These are phyloP conservation scores for Penicillium diatomitis DNA, from an alignment of 495 filamentous ascomycete species.

Conservation along the genomic window DNA sequence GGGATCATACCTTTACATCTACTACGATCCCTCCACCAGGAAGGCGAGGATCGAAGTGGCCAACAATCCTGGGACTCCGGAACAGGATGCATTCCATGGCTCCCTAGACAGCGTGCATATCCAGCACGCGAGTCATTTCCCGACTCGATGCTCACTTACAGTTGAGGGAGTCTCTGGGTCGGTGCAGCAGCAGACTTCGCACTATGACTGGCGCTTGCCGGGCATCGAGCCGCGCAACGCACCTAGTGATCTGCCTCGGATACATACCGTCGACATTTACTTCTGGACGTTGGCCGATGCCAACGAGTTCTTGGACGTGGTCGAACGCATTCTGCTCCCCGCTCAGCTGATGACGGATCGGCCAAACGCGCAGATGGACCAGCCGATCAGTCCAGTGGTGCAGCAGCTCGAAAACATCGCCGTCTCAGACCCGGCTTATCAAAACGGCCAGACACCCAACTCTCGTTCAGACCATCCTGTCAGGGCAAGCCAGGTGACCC, in stretches of 20 bases:
- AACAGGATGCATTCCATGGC: slow-evolving; percentile 84
- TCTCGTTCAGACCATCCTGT: slow-evolving; percentile 29
- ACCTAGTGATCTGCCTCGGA: slow-evolving; percentile 59
- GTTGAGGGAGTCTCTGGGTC: slow-evolving; percentile 47
- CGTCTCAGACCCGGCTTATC: slow-evolving; percentile 54
- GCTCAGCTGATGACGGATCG: slow-evolving; percentile 47
- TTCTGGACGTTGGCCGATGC: slow-evolving; percentile 79
- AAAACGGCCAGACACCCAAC: slow-evolving; percentile 43
- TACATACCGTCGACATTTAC: slow-evolving; percentile 82
- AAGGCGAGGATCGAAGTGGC: slow-evolving; percentile 74
- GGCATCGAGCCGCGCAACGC: slow-evolving; percentile 59
- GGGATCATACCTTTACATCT: slow-evolving; percentile 80
- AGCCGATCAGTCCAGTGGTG: slow-evolving; percentile 66
- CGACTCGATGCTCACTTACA: slow-evolving; percentile 63
- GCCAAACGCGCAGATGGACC: slow-evolving; percentile 30
- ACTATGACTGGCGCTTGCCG: slow-evolving; percentile 70
- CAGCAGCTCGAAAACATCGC: slow-evolving; percentile 77
- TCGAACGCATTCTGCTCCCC: slow-evolving; percentile 49
- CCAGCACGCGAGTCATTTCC: slow-evolving; percentile 69
- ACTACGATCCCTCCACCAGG: slow-evolving; percentile 59
- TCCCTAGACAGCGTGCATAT: slow-evolving; percentile 56
- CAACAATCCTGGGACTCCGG: slow-evolving; percentile 75
- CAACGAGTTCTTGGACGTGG: slow-evolving; percentile 57
- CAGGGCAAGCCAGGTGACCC: slow-evolving; percentile 25
- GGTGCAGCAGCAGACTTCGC: slow-evolving; percentile 16